Base-by-base conservation (phyloP, 352 stramenopile species). In the Phytophthora kernoviae region DNA sequence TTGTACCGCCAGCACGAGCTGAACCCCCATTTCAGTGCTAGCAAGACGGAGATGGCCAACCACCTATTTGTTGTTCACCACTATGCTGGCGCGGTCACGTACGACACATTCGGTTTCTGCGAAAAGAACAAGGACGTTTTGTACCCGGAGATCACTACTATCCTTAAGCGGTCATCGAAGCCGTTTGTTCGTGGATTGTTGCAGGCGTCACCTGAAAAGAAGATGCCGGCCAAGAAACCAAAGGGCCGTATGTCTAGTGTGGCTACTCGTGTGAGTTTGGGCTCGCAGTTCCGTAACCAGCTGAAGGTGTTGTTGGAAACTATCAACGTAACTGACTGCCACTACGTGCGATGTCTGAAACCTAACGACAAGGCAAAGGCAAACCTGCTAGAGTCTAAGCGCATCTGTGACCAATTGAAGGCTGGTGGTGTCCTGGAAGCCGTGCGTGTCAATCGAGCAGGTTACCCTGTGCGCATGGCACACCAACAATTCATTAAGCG, bases 311-410 rank as follows among this genome's bases (percentile, higher is more conserved):
- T 99, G 41, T 87, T 99, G 12, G 85, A 93, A 30, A 98, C 96
- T 18, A 88, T 99, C 33, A 90, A 97, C 59, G 80, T 84, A 12
- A 99, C 96, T 0, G 85, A 92, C 56, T 98, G 96, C 24, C 96
- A 99, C 65, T 99, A 99, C 73, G 95, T 99, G 21, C 87, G 97
- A n/a, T 99, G 97, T 73, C 87, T 99, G 37, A 99, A 99, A 77
- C 97, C 98, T 0, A 99, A 99, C 68, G 97, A 99, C 72, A 79
- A 93, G 12, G 94, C 98, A 10, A 93, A 97, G 44, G 58, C 84
- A 1, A 77, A 73, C 18, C 49, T 74, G 27, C 87, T 99, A 62
- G 86, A 90, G 26, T 56, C 96, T 12, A 94, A 98, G 62, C 83
- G 96, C 33, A 81, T 98, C 10, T 98, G 96, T 33, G 96, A 99